Evolutionary conservation across 176 grass and related monocot species (phyloP).

Genomic region (Phoenix roebelenii): DNA sequence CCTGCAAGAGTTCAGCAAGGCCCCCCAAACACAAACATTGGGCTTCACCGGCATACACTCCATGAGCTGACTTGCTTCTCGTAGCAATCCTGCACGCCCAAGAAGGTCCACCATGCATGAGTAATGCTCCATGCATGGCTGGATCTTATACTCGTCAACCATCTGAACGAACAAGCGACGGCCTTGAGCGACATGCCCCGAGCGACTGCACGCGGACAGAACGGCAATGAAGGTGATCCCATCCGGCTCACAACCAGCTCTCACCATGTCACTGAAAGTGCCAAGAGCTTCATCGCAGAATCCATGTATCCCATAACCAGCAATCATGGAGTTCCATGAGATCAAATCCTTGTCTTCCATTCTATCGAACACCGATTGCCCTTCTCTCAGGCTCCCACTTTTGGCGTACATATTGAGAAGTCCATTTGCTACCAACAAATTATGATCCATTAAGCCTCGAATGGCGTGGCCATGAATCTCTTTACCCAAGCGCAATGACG

Average conservation of each 20-base stretch:
- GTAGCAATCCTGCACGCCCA: slow-evolving; percentile 43
- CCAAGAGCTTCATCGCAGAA: slow-evolving; percentile 38
- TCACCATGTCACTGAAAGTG: slow-evolving; percentile 22
- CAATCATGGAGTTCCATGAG: slow-evolving; percentile 57
- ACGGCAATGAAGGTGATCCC: slow-evolving; percentile 34
- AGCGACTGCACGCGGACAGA: slow-evolving; percentile 40
- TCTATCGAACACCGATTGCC: slow-evolving; percentile 20
- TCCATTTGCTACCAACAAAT: slow-evolving; percentile 28
- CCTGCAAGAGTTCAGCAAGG: slow-evolving; percentile 52
- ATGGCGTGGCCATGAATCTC: slow-evolving; percentile 39
- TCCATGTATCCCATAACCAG: slow-evolving; percentile 40
- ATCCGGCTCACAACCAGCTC: slow-evolving; percentile 20
- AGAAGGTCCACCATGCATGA: slow-evolving; percentile 62
- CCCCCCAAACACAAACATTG: slow-evolving; percentile 43
- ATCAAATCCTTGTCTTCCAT: slow-evolving; percentile 44
- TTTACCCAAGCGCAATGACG: slow-evolving; percentile 28
- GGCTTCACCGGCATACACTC: slow-evolving; percentile 35
- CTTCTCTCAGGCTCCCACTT: slow-evolving; percentile 25
- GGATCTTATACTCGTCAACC: slow-evolving; percentile 22
- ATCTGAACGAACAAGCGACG: slow-evolving; percentile 41
- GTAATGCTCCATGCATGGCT: slow-evolving; percentile 49
- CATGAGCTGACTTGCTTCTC: slow-evolving; percentile 25
- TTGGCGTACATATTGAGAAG: slow-evolving; percentile 44
- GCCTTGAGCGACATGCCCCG: slow-evolving; percentile 32
- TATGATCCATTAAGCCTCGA: slow-evolving; percentile 14